Percentiles rank a stretch among this genome's conserved stretches.
Evolutionary conservation across 2,329 filamentous ascomycete genomes (phyloP).

Genomic region (Calonectria hawksworthii): DNA sequence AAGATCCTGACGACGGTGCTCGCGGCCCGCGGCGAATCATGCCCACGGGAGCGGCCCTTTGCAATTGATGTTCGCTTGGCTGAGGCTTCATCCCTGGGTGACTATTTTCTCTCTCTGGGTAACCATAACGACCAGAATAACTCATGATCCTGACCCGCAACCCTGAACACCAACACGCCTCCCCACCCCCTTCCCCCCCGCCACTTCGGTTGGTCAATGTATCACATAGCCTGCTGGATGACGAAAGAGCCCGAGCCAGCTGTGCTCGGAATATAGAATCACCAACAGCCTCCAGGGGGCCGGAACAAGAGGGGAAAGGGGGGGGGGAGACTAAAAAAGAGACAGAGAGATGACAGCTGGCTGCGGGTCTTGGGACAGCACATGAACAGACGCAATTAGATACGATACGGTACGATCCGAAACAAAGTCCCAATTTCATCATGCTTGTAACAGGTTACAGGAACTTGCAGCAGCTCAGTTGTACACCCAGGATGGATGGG

Average conservation of each 20-base stretch:
- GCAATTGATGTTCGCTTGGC: conserved; percentile 10
- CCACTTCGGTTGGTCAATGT: conserved; percentile 31
- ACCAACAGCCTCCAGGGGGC: neutral
- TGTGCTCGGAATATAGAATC: neutral
- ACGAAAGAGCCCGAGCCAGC: conserved; percentile 28
- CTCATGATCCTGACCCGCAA: neutral
- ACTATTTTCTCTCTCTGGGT: neutral
- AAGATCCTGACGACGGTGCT: conserved; percentile 20
- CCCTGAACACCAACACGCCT: neutral
- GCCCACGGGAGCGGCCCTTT: conserved; percentile 5
- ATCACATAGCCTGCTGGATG: conserved; percentile 31
- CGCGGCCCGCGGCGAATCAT: conserved; percentile 19
- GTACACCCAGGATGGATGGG: conserved; percentile 13
- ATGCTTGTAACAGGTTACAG: conserved; percentile 26
- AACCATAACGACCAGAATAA: conserved; percentile 10
- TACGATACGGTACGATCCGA: conserved; percentile 40
- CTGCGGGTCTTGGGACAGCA: conserved; percentile 28
- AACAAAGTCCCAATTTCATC: conserved; percentile 35
- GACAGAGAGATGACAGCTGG: conserved; percentile 42
- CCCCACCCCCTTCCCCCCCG: conserved; percentile 20
- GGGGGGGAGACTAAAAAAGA: conserved; percentile 22
- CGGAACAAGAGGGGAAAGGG: neutral
- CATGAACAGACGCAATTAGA: conserved; percentile 40
- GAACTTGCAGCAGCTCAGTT: conserved; percentile 8
- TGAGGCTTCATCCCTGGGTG: neutral